Evolutionary conservation across 108 stramenopile species (phyloP).

Genomic region (Nitzschia sp.): DNA sequence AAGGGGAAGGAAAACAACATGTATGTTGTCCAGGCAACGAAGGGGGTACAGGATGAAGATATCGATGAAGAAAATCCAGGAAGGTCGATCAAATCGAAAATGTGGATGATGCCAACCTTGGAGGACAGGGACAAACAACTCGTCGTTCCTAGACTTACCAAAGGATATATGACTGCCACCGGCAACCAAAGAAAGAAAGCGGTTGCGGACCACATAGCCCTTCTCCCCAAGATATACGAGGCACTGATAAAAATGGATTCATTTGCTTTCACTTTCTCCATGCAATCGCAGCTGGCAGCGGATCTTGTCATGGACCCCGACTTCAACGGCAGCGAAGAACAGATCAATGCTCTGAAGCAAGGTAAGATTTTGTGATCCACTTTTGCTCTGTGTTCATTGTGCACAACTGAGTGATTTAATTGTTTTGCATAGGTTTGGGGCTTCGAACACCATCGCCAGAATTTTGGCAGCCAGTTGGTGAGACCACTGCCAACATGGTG

Average conservation of each 20-base stretch:
- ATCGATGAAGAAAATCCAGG: constrained; percentile 71
- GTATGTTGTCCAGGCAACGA: constrained; percentile 81
- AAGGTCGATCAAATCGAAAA: constrained; percentile 67
- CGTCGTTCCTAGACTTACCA: constrained; percentile 72
- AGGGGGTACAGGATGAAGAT: constrained; percentile 57
- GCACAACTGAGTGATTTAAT: background rate
- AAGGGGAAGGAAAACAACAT: constrained; percentile 53
- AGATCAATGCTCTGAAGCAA: constrained; percentile 79
- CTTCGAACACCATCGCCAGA: constrained; percentile 73
- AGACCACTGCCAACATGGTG: constrained; percentile 74
- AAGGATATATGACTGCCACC: constrained; percentile 41
- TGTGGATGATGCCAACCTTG: constrained; percentile 84
- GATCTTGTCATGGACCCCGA: constrained; percentile 76
- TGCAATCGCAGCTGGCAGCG: constrained; percentile 90
- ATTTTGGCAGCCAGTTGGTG: constrained; percentile 89
- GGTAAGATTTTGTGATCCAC: constrained; percentile 41
- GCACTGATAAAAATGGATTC: constrained; percentile 86
- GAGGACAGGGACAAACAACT: constrained; percentile 86
- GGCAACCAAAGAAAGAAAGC: constrained; percentile 37
- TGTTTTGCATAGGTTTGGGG: constrained; percentile 62
- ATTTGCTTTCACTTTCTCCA: constrained; percentile 85
- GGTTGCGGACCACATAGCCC: constrained; percentile 57
- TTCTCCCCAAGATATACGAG: constrained; percentile 81
- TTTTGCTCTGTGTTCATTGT: no score
- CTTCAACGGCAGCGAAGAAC: constrained; percentile 78